Percentiles rank a stretch among this genome's conserved stretches.
These are phyloP conservation scores for Diversispora epigaea DNA, from an alignment of 192 early-diverging fungal species.

Conservation along the genomic window DNA sequence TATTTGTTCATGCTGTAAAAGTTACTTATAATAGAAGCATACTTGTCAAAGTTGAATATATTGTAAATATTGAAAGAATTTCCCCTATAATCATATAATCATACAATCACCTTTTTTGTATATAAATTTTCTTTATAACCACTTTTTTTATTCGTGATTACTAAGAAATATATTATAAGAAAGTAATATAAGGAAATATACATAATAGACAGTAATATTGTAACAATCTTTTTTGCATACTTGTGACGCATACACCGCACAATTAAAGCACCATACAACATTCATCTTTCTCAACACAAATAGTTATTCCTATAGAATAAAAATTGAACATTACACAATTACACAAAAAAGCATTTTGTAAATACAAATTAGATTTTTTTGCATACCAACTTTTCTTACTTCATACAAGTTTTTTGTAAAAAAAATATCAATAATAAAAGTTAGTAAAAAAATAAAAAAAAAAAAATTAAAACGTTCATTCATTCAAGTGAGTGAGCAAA, in stretches of 20 bases:
- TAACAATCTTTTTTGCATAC: not conserved
- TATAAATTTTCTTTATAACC: too few species aligned
- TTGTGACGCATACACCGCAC: constrained; percentile 13
- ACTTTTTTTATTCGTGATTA: too few species aligned
- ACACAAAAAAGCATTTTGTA: not conserved
- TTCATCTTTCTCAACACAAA: not conserved
- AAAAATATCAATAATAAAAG: not conserved
- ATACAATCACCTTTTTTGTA: too few species aligned
- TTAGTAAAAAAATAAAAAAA: too few species aligned
- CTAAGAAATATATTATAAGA: too few species aligned
- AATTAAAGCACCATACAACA: not conserved
- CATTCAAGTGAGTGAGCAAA: not conserved
- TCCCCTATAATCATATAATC: too few species aligned
- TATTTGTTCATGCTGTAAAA: too few species aligned
- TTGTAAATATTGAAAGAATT: too few species aligned
- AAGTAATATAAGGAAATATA: too few species aligned
- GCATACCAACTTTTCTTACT: not conserved
- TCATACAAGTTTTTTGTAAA: not conserved
- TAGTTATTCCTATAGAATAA: not conserved
- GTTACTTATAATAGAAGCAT: too few species aligned
- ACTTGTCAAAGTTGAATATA: too few species aligned
- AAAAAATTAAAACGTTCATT: not conserved
- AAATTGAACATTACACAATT: not conserved
- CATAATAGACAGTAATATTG: too few species aligned
- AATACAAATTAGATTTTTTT: not conserved